Evolutionary conservation across 2,329 filamentous ascomycete genomes (phyloP).

Genomic region (Trichoderma sp.): DNA sequence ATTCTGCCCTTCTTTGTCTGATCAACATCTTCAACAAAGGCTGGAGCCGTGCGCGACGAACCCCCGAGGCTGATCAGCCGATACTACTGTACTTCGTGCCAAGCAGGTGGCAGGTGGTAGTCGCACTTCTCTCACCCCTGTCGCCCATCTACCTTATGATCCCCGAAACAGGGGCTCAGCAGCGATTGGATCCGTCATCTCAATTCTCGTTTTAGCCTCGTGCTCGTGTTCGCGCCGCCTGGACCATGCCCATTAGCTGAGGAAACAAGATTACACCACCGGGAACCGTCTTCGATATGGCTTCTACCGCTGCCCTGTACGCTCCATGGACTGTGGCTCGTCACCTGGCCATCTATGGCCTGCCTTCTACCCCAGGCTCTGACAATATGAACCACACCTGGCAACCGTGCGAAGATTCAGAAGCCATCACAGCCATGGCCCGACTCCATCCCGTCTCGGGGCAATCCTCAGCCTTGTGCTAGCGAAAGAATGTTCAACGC

Average conservation of each 20-base stretch:
- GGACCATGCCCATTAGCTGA: neutral
- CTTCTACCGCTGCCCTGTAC: neutral
- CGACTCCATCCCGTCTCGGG: slow-evolving; percentile 10
- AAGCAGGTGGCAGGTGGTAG: no score
- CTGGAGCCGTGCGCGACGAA: no score
- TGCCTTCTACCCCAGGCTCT: neutral
- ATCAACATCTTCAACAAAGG: no score
- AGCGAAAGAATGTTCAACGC: neutral
- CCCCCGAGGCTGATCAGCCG: neutral
- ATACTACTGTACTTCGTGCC: no score
- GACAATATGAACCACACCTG: neutral
- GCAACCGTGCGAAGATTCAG: slow-evolving; percentile 16
- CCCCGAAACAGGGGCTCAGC: slow-evolving; percentile 24
- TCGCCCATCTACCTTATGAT: slow-evolving; percentile 17
- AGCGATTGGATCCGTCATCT: slow-evolving; percentile 6
- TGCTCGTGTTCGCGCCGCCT: slow-evolving; percentile 20
- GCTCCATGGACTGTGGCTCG: neutral
- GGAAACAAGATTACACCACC: neutral
- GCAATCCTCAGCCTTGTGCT: slow-evolving; percentile 14
- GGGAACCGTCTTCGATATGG: neutral
- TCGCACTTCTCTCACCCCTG: neutral
- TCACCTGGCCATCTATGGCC: slow-evolving; percentile 1
- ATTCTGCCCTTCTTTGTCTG: no score
- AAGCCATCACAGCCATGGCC: neutral
- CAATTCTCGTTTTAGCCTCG: slow-evolving; percentile 17